Evolutionary conservation across 352 stramenopile species (phyloP), one percentile per base, ranked within the genome.

Genomic region (Phytophthora palmivora): DNA sequence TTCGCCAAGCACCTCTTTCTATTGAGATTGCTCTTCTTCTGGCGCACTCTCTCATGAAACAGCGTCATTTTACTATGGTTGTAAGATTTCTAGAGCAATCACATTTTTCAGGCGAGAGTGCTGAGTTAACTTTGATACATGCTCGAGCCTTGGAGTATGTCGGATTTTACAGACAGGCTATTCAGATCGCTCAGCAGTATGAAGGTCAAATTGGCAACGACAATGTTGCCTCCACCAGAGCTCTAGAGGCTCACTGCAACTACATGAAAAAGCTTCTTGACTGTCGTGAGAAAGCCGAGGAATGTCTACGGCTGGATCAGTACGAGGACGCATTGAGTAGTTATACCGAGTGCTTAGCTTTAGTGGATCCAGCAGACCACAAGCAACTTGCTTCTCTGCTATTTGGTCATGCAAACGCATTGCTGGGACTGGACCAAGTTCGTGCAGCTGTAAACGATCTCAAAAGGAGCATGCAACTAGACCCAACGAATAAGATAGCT

Each of bases 291-390:
- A 50, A 38, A 18, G 67, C 69, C 6, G 70, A 79, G 6, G 49
- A 74, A 14, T 60, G 38, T 0, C 22, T 60, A 6, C 46, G 47
- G 14, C 16, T 44, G 7, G 58, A 58, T 6, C 34, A 68, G 8
- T 50, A 55, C n/a, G 36, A 57, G 1, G 46, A 64, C 15, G 73
- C 73, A 16, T 34, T 19, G 30, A n/a, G 11, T 10, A 45, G 37
- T n/a, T 79, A 72, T 47, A 37, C 45, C 1, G 37, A 61, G 2
- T 77, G 73, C 18, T 47, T 82, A 30, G 36, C 42, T 4, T 19
- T 77, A 36, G 42, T 62, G 3, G 48, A 48, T 19, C n/a, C 41
- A 16, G 24, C 32, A 18, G 34, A 63, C 22, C 34, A 54, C 18
- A 70, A 63, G 16, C 58, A 62, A 11, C 44, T 30, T 28, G 58